Percentiles rank a stretch among this genome's conserved stretches.
phyloP scores from a whole-genome alignment of 306 rosid species.

The Spatholobus suberectus region DNA sequence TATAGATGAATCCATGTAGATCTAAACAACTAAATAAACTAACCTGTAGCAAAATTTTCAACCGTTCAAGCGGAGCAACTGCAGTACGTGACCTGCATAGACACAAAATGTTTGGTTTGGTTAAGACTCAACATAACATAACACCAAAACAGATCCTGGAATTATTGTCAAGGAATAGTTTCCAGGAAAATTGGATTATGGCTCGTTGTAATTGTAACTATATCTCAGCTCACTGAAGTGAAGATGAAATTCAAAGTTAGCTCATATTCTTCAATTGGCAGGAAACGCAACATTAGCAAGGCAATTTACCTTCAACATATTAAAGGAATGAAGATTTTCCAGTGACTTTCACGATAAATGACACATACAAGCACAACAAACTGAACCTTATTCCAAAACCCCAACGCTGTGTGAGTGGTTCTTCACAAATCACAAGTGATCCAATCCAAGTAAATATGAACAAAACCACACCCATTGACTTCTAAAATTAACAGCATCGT shows the following conservation, averaged over 20 bases:
- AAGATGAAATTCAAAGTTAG: constrained; percentile 9
- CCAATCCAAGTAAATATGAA: constrained; percentile 11
- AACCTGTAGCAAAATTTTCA: constrained; percentile 98
- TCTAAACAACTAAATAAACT: constrained; percentile 30
- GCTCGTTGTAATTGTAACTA: neutral
- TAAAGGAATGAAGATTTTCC: neutral
- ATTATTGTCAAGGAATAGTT: neutral
- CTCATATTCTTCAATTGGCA: neutral
- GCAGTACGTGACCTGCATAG: constrained; percentile 93
- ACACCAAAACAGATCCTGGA: neutral
- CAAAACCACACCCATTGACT: neutral
- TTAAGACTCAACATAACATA: constrained; percentile 8
- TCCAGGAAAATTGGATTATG: neutral
- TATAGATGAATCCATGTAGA: neutral
- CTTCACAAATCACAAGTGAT: constrained; percentile 5
- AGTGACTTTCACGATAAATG: neutral
- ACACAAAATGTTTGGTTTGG: neutral
- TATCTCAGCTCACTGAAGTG: neutral
- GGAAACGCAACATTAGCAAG: neutral
- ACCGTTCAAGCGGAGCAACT: constrained; percentile 95
- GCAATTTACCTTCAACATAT: neutral
- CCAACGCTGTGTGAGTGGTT: neutral
- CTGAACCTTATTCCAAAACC: neutral
- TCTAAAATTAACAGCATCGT: neutral
- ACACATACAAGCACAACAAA: neutral